phyloP scores from a whole-genome alignment of 306 rosid genomes.

The Vigna reflexopilosa region DNA sequence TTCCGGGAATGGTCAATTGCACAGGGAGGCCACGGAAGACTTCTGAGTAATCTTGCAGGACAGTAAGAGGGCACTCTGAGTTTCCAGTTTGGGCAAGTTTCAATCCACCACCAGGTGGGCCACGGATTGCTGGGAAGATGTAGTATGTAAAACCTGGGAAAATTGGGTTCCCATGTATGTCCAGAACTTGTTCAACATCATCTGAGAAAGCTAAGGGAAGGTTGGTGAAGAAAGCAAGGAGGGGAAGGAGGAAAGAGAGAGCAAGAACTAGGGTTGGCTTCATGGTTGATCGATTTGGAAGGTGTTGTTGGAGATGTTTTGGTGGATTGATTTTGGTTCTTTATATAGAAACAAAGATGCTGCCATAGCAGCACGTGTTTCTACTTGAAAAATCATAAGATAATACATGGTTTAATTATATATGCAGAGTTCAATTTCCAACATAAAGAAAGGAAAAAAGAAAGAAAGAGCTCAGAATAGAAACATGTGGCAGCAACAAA shows the following conservation, averaged over 20 bases:
- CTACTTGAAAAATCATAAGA: no score
- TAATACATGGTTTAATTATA: no score
- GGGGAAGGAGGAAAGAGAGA: background rate
- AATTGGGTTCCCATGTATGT: background rate
- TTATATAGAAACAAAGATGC: background rate
- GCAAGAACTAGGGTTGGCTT: background rate
- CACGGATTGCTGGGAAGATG: background rate
- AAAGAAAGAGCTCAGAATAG: no score
- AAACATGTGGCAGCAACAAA: no score
- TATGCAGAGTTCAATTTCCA: no score
- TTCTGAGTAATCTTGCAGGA: constrained; percentile 22
- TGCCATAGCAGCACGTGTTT: no score
- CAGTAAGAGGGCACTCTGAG: constrained; percentile 6
- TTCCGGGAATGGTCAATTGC: background rate
- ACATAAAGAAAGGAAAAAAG: no score
- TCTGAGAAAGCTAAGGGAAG: background rate
- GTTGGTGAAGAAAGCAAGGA: constrained; percentile 27
- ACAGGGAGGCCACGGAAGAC: background rate
- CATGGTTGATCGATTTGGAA: background rate
- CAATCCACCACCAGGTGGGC: constrained; percentile 27
- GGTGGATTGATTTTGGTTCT: background rate
- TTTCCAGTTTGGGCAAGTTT: background rate
- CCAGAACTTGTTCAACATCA: constrained; percentile 9
- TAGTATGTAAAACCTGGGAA: constrained; percentile 12
- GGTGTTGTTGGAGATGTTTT: no score